These are phyloP conservation scores for Mucor piriformis DNA, from an alignment of 371 early-diverging fungal species.

Conservation along the genomic window DNA sequence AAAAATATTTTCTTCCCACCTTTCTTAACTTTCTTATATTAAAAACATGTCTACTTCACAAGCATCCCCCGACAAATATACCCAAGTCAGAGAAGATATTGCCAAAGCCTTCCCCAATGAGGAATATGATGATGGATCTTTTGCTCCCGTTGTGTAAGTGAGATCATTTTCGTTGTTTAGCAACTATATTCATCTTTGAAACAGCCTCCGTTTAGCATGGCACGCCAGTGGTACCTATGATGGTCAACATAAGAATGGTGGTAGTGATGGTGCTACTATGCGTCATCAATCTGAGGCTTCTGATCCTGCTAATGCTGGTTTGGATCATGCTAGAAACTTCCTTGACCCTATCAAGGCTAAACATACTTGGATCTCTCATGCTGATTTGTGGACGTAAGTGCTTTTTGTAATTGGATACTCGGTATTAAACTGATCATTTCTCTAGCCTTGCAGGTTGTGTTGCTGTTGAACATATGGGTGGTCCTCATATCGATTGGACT, in stretches of 20 bases:
- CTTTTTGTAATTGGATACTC: slow-evolving; percentile 31
- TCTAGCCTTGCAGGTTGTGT: slow-evolving; percentile 77
- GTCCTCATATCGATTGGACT: slow-evolving; percentile 79
- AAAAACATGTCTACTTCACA: slow-evolving; percentile 49
- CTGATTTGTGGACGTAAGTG: slow-evolving; percentile 85
- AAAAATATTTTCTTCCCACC: background rate
- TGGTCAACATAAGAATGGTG: slow-evolving; percentile 70
- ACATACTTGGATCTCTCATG: slow-evolving; percentile 72
- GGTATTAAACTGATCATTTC: background rate
- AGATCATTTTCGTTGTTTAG: too few species aligned
- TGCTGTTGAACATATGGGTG: slow-evolving; percentile 83
- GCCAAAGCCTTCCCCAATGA: slow-evolving; percentile 59
- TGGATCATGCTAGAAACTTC: slow-evolving; percentile 70
- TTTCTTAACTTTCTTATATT: background rate
- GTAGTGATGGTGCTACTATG: slow-evolving; percentile 86
- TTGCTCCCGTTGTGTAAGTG: slow-evolving; percentile 75
- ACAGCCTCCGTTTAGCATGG: slow-evolving; percentile 83
- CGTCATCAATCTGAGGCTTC: slow-evolving; percentile 64
- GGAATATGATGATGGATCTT: slow-evolving; percentile 84
- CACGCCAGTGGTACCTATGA: slow-evolving; percentile 86
- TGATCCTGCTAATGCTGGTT: slow-evolving; percentile 83
- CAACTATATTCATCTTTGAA: too few species aligned
- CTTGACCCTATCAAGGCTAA: slow-evolving; percentile 80
- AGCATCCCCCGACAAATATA: slow-evolving; percentile 50
- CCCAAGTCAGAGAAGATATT: slow-evolving; percentile 60